Conservation (phyloP, 164 flowering plant species). For the Nymphaea thermarum region DNA sequence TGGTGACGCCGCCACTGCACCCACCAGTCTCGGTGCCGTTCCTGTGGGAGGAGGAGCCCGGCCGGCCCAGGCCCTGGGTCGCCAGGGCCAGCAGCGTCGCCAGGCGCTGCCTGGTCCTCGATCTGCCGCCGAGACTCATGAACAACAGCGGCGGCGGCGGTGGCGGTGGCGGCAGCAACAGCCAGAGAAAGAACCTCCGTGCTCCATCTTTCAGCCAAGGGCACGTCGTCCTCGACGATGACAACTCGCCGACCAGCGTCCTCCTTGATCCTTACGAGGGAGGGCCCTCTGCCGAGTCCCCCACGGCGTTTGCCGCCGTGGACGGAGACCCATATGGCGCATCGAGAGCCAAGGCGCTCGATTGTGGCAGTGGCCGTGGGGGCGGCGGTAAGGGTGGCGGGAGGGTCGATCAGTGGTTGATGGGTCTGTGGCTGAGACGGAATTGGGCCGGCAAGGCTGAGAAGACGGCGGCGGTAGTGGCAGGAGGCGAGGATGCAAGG, state of each 20-base stretch:
- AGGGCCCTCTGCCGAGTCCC: not conserved
- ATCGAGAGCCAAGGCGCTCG: not conserved
- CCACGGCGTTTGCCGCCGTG: not conserved
- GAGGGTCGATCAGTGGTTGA: constrained; percentile 11
- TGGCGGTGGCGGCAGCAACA: no score
- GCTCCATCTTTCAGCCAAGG: not conserved
- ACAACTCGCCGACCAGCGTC: not conserved
- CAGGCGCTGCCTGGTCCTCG: constrained; percentile 23
- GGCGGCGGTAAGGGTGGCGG: constrained; percentile 12
- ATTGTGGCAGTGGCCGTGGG: no score
- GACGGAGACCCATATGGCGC: not conserved
- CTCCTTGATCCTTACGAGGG: not conserved
- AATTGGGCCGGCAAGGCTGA: not conserved
- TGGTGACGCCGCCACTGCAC: constrained; percentile 46
- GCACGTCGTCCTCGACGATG: not conserved
- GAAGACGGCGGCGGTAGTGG: not conserved
- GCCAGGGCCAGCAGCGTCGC: constrained; percentile 3
- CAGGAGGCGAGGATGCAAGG: constrained; percentile 7
- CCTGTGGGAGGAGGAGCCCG: constrained; percentile 80
- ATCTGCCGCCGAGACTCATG: constrained; percentile 57
- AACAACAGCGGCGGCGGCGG: not conserved
- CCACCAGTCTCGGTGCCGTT: constrained; percentile 51
- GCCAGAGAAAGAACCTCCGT: not conserved
- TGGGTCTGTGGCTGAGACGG: not conserved
- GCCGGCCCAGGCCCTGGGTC: constrained; percentile 34